Percentiles rank a stretch among this genome's conserved stretches.
Conservation (phyloP, 1,284 basidiomycete genomes). For the Sporisorium exsertum region DNA sequence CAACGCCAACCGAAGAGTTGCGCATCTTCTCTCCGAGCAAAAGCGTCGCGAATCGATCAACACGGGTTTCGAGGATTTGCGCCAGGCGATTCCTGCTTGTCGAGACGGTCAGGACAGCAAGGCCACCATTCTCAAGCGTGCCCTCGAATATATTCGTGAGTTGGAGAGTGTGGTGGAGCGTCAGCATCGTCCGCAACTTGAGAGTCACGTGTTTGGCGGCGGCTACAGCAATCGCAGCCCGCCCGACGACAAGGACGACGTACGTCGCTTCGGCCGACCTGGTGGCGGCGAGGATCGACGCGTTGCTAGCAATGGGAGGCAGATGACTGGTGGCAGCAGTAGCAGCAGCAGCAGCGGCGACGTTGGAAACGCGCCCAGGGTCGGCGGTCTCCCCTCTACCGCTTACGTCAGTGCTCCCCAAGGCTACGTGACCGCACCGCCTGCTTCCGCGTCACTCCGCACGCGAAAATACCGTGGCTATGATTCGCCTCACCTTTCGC, state of each 20-base stretch:
- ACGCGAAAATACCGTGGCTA: conserved; percentile 7
- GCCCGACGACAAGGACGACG: conserved; percentile 42
- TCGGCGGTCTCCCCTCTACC: conserved; percentile 35
- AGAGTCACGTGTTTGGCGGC: conserved; percentile 12
- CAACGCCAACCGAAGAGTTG: conserved; percentile 46
- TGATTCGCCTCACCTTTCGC: conserved; percentile 13
- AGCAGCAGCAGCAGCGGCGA: conserved; percentile 23
- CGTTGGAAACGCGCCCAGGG: conserved; percentile 22
- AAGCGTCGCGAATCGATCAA: conserved; percentile 57
- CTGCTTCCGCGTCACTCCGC: conserved; percentile 2
- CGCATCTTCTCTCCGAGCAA: conserved; percentile 49
- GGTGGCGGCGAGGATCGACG: conserved; percentile 33
- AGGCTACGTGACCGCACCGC: background rate
- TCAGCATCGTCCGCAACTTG: conserved; percentile 25
- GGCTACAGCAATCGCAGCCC: conserved; percentile 46
- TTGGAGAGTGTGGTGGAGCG: conserved; percentile 45
- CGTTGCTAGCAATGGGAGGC: conserved; percentile 8
- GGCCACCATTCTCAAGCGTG: conserved; percentile 50
- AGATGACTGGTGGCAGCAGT: conserved; percentile 16
- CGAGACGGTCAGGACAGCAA: conserved; percentile 57
- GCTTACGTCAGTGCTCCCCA: conserved; percentile 16
- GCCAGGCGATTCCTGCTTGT: conserved; percentile 46
- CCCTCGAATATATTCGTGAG: conserved; percentile 52
- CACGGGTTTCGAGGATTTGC: conserved; percentile 53
- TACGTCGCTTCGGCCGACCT: conserved; percentile 40